These are phyloP conservation scores for Solanum neorickii DNA, from an alignment of 257 asterid genomes.

Conservation along the genomic window DNA sequence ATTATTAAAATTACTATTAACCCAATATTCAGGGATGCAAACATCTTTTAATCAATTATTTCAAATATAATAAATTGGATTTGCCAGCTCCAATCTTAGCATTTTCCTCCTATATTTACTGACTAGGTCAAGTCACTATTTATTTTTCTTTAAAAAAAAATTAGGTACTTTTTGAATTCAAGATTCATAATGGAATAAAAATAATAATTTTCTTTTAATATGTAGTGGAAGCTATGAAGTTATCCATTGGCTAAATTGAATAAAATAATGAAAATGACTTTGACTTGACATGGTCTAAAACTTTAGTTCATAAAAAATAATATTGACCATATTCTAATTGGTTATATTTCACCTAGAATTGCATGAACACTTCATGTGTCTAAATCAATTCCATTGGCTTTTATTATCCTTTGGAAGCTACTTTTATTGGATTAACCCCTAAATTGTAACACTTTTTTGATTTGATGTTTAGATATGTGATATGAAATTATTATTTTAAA, in stretches of 20 bases:
- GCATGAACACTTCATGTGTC: neutral
- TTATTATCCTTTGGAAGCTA: neutral
- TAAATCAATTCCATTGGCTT: neutral
- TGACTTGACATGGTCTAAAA: neutral
- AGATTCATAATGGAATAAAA: neutral
- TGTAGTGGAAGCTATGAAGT: too few species aligned
- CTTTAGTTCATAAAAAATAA: neutral
- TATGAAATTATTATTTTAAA: neutral
- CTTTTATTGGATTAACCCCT: neutral
- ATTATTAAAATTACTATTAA: neutral
- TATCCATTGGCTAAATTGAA: neutral
- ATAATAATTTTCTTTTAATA: neutral
- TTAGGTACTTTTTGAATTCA: neutral
- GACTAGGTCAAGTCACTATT: neutral
- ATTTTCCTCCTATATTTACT: neutral
- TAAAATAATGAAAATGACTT: neutral
- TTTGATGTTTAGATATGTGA: accelerated
- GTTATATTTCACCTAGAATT: neutral
- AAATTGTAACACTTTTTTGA: neutral
- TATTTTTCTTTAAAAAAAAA: neutral
- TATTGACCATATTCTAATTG: neutral
- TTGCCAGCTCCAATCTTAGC: neutral
- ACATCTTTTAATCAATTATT: neutral
- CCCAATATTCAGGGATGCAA: neutral
- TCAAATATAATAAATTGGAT: neutral